phyloP scores from a whole-genome alignment of 352 stramenopile species.

The Thraustochytrium sp. region DNA sequence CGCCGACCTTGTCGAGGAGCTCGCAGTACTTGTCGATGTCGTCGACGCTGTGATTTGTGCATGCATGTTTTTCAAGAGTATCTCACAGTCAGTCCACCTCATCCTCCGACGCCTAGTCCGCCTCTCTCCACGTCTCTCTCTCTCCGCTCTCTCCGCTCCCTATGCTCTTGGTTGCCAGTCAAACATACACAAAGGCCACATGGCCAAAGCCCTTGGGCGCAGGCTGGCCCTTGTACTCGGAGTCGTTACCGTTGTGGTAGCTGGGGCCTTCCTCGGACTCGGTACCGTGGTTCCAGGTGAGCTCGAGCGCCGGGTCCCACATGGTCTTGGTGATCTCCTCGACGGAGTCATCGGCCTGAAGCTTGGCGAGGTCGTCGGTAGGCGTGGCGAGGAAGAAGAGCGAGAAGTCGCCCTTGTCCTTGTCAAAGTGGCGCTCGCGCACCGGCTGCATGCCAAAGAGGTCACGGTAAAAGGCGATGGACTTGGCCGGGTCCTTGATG shows the following conservation, averaged over 20 bases:
- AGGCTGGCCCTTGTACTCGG: background rate
- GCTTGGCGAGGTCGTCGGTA: conserved; percentile 38
- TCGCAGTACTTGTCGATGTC: conserved; percentile 9
- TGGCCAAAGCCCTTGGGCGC: conserved; percentile 69
- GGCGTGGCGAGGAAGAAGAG: conserved; percentile 75
- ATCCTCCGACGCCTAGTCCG: too few species aligned
- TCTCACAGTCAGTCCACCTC: too few species aligned
- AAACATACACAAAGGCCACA: conserved; percentile 57
- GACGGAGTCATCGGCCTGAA: conserved; percentile 30
- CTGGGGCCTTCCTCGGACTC: conserved; percentile 67
- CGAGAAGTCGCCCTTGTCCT: conserved; percentile 61
- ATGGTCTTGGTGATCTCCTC: conserved; percentile 50
- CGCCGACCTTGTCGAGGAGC: conserved; percentile 44
- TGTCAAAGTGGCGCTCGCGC: conserved; percentile 61
- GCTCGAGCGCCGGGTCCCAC: conserved; percentile 60
- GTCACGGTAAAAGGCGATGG: conserved; percentile 72
- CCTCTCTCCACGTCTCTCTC: too few species aligned
- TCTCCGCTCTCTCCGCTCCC: too few species aligned
- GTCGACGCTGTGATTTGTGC: background rate
- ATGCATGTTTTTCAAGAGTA: too few species aligned
- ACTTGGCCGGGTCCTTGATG: conserved; percentile 70
- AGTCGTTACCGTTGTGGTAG: conserved; percentile 76
- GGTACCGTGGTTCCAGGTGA: conserved; percentile 84
- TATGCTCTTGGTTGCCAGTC: background rate
- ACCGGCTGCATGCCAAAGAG: conserved; percentile 73